A percentile compares a stretch with the other conserved stretches of the same genome.
Conservation (phyloP, 768 basidiomycete species). For the Daedaleopsis nitida region DNA sequence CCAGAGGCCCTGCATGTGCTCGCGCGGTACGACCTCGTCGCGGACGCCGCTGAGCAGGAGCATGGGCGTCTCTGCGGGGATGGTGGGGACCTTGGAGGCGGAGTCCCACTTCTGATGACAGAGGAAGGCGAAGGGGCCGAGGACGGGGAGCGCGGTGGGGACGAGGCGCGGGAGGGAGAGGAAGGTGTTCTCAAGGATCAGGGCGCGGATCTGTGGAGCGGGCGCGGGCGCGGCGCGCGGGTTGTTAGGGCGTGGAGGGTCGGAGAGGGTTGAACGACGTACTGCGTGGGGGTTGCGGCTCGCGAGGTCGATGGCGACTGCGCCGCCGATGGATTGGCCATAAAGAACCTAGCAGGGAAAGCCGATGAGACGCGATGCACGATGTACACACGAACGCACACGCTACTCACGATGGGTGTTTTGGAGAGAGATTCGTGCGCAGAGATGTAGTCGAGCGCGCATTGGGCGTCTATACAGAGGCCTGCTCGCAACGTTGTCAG, state of each 20-base stretch:
- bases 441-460: constrained; percentile 72
- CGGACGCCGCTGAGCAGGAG: constrained; percentile 76
- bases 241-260: background rate
- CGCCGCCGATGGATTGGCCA: constrained; percentile 90
- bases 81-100: constrained; percentile 53
- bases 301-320: constrained; percentile 87
- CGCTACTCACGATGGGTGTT: constrained; percentile 62
- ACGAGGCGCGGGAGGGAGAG: constrained; percentile 80
- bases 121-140: constrained; percentile 74
- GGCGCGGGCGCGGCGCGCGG: constrained; percentile 2
- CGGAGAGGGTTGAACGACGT: constrained; percentile 15
- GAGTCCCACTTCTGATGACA: constrained; percentile 92
- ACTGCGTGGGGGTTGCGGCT: constrained; percentile 74
- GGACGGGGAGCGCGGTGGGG: constrained; percentile 75
- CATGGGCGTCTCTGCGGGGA: constrained; percentile 69
- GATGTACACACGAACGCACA: background rate
- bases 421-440: constrained; percentile 63
- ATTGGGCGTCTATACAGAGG: constrained; percentile 83
- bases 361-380: background rate
- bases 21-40: constrained; percentile 75
- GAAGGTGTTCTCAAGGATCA: constrained; percentile 95
- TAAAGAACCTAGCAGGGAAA: constrained; percentile 58
- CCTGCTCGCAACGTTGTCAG: constrained; percentile 41
- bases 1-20: constrained; percentile 79
- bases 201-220: constrained; percentile 59